Evolutionary conservation across 305 asterid genomes (phyloP).

Genomic region (Fraxinus ornus): DNA sequence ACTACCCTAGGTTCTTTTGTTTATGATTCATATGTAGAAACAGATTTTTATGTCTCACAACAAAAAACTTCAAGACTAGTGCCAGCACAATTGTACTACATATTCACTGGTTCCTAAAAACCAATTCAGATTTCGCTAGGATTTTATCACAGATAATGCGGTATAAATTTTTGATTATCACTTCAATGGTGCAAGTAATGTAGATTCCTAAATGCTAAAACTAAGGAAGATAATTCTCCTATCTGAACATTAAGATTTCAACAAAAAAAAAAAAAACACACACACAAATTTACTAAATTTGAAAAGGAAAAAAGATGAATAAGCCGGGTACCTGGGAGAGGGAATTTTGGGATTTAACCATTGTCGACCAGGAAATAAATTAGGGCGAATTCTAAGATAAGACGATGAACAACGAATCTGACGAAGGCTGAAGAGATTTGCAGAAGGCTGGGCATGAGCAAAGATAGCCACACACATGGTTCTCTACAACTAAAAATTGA

Average conservation of each 20-base stretch:
- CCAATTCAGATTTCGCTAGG: not conserved
- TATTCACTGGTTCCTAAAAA: not conserved
- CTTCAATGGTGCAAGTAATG: not conserved
- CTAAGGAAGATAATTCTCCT: not conserved
- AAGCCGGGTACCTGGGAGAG: conserved; percentile 45
- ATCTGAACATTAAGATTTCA: not conserved
- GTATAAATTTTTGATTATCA: not conserved
- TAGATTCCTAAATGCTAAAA: not conserved
- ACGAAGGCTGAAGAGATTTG: conserved; percentile 26
- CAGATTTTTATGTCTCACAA: not conserved
- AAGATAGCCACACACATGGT: conserved; percentile 42
- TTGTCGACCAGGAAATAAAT: conserved; percentile 43
- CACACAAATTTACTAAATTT: not conserved
- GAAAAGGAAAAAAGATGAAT: not conserved
- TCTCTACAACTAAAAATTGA: conserved; percentile 15
- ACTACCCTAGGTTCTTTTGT: not conserved
- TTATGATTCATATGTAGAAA: not conserved
- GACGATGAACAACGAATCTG: conserved; percentile 41
- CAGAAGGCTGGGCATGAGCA: conserved; percentile 46
- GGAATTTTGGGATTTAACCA: conserved; percentile 43
- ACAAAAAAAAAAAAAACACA: too few species aligned
- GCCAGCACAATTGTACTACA: not conserved
- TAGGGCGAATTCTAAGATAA: conserved; percentile 40
- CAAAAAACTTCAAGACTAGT: not conserved
- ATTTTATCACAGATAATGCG: not conserved